Evolutionary conservation across 352 stramenopile genomes (phyloP), one percentile per base, ranked within the genome.

Genomic region (Elongisporangium senticosum): DNA sequence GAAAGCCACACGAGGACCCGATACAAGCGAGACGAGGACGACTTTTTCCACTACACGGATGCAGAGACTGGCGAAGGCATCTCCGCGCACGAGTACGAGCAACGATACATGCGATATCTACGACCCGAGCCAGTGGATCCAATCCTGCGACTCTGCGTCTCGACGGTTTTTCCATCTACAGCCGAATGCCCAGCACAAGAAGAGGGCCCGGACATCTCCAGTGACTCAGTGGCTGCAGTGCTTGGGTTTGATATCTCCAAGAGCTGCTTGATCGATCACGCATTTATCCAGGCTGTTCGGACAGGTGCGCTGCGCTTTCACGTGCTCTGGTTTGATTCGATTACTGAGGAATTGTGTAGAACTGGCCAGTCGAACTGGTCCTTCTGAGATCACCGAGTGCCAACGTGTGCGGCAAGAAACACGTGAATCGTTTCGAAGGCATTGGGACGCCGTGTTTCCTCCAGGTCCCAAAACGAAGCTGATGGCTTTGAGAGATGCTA

Each of bases 41-140:
- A 81, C 37, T n/a, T 70, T 13, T 74, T 82, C 47, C 50, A 81
- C 61, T 90, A 90, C 53, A 80, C 64, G 10, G 76, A 90, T 51
- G 66, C 69, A 1, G 63, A 53, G 33, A 86, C 76, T 15, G 63
- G 65, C 2, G 61, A 67, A 13, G 48, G 58, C 20, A 75, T 90
- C 7, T 52, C 68, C 22, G 5, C 62, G 3, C 58, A 55, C 5
- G 53, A 28, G n/a, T 90, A 90, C 56, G 65, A 79, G 49, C 50
- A 71, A 49, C 67, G 76, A 48, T 90, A 87, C 62, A 53, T 79
- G 43, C 39, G 71, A 3, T 85, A 75, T 43, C 64, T 78, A 15
- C 60, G 69, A 37, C 65, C 60, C 0, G 53, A 72, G 28, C 63
- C 69, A 13, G 51, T 68, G 0, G 65, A 79, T 19, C 72, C 73